Base-by-base conservation (phyloP, 1,284 basidiomycete genomes). In the Tylopilus sp. region DNA sequence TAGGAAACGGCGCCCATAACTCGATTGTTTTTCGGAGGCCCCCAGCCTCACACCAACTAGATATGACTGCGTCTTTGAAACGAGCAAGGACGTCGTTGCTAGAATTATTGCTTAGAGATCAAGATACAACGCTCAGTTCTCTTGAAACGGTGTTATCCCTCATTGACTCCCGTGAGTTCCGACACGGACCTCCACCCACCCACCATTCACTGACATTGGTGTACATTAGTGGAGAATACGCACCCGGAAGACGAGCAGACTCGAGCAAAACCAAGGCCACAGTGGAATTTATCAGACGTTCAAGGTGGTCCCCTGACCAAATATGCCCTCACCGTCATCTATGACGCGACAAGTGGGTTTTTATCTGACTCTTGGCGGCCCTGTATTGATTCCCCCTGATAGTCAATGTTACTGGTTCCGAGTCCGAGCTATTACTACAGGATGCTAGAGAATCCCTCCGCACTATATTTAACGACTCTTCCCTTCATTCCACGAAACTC, bases 251-350 rank as follows among this genome's bases (percentile, higher is more conserved):
- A 33, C 3, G 53, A 36, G 15, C 32, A 54, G 12, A 22, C 7
- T 24, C 61, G 26, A 19, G 2, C 29, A 22, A 56, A 65, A 32
- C 13, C 41, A n/a, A n/a, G 4, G 8, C 47, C 54, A 15, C 8
- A 19, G 13, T 69, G 62, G 68, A 3, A 32, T 3, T 1, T 3
- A 19, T 10, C 16, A 33, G 44, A 47, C 9, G 24, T 61, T 22
- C 6, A 6, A 6, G 10, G 16, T 16, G 36, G 9, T 6, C 33
- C 61, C 13, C 38, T 41, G 1, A 9, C 41, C 0, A 65, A 57
- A 22, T 57, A 70, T 61, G 49, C 52, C 6, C 63, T 70, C 22
- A 15, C 18, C 5, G 29, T 69, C 52, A 58, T 70, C 8, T 44
- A 44, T 15, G 33, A 57, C 13, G 26, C 24, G 8, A 29, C 29